Evolutionary conservation across 192 early-diverging fungal genomes (phyloP), one percentile per base, ranked within the genome.

Genomic region (Backusella macrospora): DNA sequence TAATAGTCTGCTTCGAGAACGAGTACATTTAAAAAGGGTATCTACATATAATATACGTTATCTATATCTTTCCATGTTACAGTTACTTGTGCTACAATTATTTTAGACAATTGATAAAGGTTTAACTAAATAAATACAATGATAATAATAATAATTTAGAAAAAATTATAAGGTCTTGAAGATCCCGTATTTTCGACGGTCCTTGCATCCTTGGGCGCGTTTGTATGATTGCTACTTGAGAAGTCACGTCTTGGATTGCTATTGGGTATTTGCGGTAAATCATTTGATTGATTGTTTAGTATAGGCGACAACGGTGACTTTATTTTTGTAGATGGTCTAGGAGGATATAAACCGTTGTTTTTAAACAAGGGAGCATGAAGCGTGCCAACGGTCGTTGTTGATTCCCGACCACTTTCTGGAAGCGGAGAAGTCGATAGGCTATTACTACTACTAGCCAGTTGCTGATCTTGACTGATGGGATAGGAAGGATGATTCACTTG

Each of bases 281-380:
- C 9, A 26, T 26, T 23, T 59, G 52, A 59, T 21, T n/a, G 21
- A 23, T 59, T 59, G 52, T 59, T 59, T 59, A 23, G 52, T 59
- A 21, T 13, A 26, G 52, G 18, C 4, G 52, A 26, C 2, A 21
- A 26, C 2, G 3, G 13, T 26, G 52, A 12, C 52, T 59, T 59
- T 59, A 21, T 18, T 59, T 59, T 59, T 59, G 4, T 26, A 59
- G 21, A 23, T 23, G 52, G 10, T 26, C 52, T 18, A 59, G 52
- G 52, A 18, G 52, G 52, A 59, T 26, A 59, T 3, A 59, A 23
- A 4, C 52, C 52, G 21, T 59, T 59, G 18, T 59, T 59, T 59
- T 59, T 59, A 23, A 69, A 43, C 26, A 46, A 45, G 7, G 45
- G 42, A 10, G 67, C 67, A 29, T 43, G 67, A 34, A 69, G 43